Evolutionary conservation across 1,284 basidiomycete species (phyloP).

Genomic region (Coriolopsis trogii): DNA sequence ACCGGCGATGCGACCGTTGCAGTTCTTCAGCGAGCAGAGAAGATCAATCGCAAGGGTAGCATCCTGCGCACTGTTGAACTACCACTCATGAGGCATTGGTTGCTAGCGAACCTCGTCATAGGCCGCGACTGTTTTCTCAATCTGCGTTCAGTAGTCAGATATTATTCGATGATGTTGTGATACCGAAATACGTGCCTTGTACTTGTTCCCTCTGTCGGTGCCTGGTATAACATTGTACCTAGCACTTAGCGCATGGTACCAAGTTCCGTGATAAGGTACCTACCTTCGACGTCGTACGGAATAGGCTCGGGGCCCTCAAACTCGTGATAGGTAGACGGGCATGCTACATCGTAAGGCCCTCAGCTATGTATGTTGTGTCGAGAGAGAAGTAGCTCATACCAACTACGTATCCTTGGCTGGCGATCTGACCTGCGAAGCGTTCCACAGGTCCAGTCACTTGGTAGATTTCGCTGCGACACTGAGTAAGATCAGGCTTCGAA

Average conservation of each 20-base stretch:
- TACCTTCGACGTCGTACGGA: slow-evolving; percentile 86
- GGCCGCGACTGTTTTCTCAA: slow-evolving; percentile 81
- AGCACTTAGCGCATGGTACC: too few relatives aligned
- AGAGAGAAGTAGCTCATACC: slow-evolving; percentile 44
- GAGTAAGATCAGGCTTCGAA: not conserved
- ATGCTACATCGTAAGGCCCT: slow-evolving; percentile 47
- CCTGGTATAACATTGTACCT: slow-evolving; percentile 40
- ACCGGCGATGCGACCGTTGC: slow-evolving; percentile 89
- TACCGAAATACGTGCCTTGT: slow-evolving; percentile 65
- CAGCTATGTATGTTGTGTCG: not conserved
- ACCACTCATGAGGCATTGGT: not conserved
- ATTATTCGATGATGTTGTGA: too few relatives aligned
- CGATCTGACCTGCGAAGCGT: slow-evolving; percentile 90
- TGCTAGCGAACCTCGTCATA: slow-evolving; percentile 74
- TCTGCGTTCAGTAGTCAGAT: too few relatives aligned
- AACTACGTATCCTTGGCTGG: slow-evolving; percentile 84
- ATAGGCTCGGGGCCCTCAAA: slow-evolving; percentile 87
- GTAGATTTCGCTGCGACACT: slow-evolving; percentile 70
- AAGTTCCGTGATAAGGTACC: slow-evolving; percentile 26
- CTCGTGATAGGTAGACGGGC: slow-evolving; percentile 87
- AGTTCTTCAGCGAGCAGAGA: slow-evolving; percentile 71
- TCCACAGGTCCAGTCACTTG: slow-evolving; percentile 88
- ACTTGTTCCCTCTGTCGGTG: slow-evolving; percentile 87
- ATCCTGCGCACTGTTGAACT: slow-evolving; percentile 51
- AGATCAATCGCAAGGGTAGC: slow-evolving; percentile 78